A percentile compares a stretch with the other conserved stretches of the same genome.
Conservation (phyloP, 2,329 filamentous ascomycete genomes). For the Fusarium nodosum region DNA sequence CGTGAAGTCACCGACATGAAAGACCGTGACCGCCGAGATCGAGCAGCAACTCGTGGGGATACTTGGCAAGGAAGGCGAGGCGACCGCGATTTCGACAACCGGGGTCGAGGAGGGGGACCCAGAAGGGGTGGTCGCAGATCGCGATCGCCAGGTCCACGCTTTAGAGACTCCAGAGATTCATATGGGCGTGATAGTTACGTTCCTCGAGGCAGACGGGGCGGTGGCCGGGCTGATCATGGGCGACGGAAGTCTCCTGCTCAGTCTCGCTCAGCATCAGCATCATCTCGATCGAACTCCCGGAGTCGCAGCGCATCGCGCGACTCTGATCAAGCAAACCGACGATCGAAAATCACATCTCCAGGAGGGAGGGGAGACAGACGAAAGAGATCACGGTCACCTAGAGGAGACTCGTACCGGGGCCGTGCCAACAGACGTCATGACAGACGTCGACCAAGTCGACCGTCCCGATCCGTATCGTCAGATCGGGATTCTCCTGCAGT, state of each 20-base stretch:
- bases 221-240: slow-evolving; percentile 59
- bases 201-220: slow-evolving; percentile 61
- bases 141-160: slow-evolving; percentile 62
- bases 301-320: slow-evolving; percentile 52
- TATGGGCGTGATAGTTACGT: slow-evolving; percentile 67
- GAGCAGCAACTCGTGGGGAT: slow-evolving; percentile 66
- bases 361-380: slow-evolving; percentile 52
- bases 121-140: slow-evolving; percentile 63
- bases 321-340: slow-evolving; percentile 52
- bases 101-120: slow-evolving; percentile 58
- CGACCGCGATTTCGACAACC: slow-evolving; percentile 63
- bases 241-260: slow-evolving; percentile 47
- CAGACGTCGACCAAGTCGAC: slow-evolving; percentile 45
- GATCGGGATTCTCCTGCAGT: slow-evolving; percentile 58
- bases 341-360: slow-evolving; percentile 54
- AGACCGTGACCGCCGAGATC: slow-evolving; percentile 71
- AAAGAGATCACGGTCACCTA: slow-evolving; percentile 59
- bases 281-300: slow-evolving; percentile 54
- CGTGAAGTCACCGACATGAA: slow-evolving; percentile 77
- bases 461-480: slow-evolving; percentile 56
- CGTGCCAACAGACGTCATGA: slow-evolving; percentile 43
- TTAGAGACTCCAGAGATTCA: slow-evolving; percentile 59
- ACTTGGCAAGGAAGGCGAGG: slow-evolving; percentile 68
- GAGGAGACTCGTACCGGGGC: slow-evolving; percentile 48
- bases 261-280: slow-evolving; percentile 55